Evolutionary conservation across 2,329 filamentous ascomycete species (phyloP).

Genomic region (Botrytis cinerea): DNA sequence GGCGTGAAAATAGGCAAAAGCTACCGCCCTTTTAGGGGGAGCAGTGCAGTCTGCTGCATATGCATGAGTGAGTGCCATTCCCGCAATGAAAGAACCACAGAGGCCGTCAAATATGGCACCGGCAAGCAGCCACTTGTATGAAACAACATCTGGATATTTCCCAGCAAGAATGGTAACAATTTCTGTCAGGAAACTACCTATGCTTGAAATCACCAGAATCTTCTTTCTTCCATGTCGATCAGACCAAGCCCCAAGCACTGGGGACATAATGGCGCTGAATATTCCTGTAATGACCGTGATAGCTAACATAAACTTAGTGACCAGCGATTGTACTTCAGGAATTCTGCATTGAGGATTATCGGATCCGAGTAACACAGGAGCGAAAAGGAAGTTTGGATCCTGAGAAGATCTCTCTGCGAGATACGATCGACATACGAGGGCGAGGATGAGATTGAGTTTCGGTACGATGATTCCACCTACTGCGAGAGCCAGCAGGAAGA

Average conservation of each 20-base stretch:
- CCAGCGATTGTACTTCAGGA: slow-evolving; percentile 74
- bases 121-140: slow-evolving; percentile 77
- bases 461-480: slow-evolving; percentile 86
- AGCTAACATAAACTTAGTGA: slow-evolving; percentile 76
- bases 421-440: slow-evolving; percentile 81
- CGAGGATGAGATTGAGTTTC: slow-evolving; percentile 82
- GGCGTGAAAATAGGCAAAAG: slow-evolving; percentile 88
- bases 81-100: slow-evolving; percentile 84
- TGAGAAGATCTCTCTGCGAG: slow-evolving; percentile 64
- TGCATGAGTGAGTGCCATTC: slow-evolving; percentile 74
- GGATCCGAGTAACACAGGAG: slow-evolving; percentile 65
- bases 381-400: slow-evolving; percentile 60
- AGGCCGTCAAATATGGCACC: slow-evolving; percentile 80
- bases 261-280: slow-evolving; percentile 77
- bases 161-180: slow-evolving; percentile 76
- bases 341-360: slow-evolving; percentile 80
- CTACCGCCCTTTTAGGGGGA: slow-evolving; percentile 75
- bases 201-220: slow-evolving; percentile 71
- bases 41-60: slow-evolving; percentile 89
- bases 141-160: slow-evolving; percentile 68
- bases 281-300: slow-evolving; percentile 73
- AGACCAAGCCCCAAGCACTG: slow-evolving; percentile 80
- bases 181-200: slow-evolving; percentile 75
- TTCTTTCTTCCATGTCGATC: slow-evolving; percentile 81
- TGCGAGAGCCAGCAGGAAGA: slow-evolving; percentile 78